Evolutionary conservation across 2,329 filamentous ascomycete species (phyloP), one percentile per base, ranked within the genome.

Genomic region (Fonsecaea pugnacius): DNA sequence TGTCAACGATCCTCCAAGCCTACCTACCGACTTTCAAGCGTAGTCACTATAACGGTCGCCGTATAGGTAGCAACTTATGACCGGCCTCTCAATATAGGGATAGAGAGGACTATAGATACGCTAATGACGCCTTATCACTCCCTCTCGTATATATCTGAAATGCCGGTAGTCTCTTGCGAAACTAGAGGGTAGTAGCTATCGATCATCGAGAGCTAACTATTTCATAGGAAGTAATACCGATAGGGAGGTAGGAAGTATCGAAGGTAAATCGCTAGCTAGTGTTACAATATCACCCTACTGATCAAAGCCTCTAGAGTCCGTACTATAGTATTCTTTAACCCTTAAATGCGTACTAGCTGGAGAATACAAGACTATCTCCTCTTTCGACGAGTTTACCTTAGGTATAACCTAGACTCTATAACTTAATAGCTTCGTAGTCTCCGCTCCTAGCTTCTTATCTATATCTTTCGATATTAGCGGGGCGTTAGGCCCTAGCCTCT

Each of bases 161-260:
- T 33, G 32, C 32, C 9, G 32, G 4, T 9, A 9, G 32, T 4
- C 9, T 9, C 32, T 4, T 33, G 32, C 32, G 4, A 5, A 4
- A 5, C 32, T 33, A 5, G 3, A 51, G 48, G 48, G 48, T 36
- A 43, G 60, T 58, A 0, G 71, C 71, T 1, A 74, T 55, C 32
- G 61, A 46, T 8, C 53, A 57, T 43, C 53, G 27, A 57, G 53
- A 57, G 53, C 53, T 30, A 57, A 57, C 53, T 12, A 57, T 57
- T 57, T 57, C 53, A 2, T 8, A 40, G 5, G 53, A 2, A 40
- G 27, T 30, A 57, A 57, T 57, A 57, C 27, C 53, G 53, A 57
- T 30, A 57, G 53, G 53, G 27, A 57, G 53, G 53, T 30, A 57
- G 53, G 53, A 57, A 40, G 53, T 57, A 12, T 57, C 27, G 12